Evolutionary conservation across 2,329 filamentous ascomycete genomes (phyloP).

Genomic region (Hymenoscyphus albidus): DNA sequence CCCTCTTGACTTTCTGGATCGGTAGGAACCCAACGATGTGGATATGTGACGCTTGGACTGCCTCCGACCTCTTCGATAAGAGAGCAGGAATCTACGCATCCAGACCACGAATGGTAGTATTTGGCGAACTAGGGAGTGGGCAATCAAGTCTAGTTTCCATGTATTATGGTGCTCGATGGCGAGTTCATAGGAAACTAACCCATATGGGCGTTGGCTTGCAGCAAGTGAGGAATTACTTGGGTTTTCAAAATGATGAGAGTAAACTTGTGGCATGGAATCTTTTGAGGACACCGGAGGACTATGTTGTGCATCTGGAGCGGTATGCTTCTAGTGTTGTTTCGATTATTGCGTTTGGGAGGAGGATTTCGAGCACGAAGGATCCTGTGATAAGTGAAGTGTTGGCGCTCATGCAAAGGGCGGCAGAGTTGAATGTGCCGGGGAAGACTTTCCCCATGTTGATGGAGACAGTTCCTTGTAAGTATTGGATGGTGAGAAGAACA

Average conservation of each 20-base stretch:
- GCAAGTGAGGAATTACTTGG: slow-evolving; percentile 23
- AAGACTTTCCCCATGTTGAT: slow-evolving; percentile 28
- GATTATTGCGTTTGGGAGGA: slow-evolving; percentile 27
- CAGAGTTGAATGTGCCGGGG: slow-evolving; percentile 26
- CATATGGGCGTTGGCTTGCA: slow-evolving; percentile 26
- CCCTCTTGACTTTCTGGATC: slow-evolving; percentile 27
- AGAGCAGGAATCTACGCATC: slow-evolving; percentile 24
- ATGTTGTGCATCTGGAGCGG: slow-evolving; percentile 24
- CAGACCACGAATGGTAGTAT: slow-evolving; percentile 24
- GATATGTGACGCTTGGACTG: slow-evolving; percentile 24
- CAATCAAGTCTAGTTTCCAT: slow-evolving; percentile 24
- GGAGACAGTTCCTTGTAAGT: slow-evolving; percentile 27
- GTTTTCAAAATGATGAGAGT: slow-evolving; percentile 26
- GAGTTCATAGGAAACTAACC: slow-evolving; percentile 25
- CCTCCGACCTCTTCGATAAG: slow-evolving; percentile 24
- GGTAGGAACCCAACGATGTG: slow-evolving; percentile 23
- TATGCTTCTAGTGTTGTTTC: slow-evolving; percentile 27
- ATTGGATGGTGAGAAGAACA: not conserved
- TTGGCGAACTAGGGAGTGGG: slow-evolving; percentile 23
- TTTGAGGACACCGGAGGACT: slow-evolving; percentile 20
- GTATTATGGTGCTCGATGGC: slow-evolving; percentile 25
- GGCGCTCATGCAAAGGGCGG: slow-evolving; percentile 25
- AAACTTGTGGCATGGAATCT: slow-evolving; percentile 23
- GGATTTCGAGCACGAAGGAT: slow-evolving; percentile 20
- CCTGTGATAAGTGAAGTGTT: slow-evolving; percentile 25